phyloP scores from a whole-genome alignment of 805 yeast species.

The Hanseniaspora singularis region DNA sequence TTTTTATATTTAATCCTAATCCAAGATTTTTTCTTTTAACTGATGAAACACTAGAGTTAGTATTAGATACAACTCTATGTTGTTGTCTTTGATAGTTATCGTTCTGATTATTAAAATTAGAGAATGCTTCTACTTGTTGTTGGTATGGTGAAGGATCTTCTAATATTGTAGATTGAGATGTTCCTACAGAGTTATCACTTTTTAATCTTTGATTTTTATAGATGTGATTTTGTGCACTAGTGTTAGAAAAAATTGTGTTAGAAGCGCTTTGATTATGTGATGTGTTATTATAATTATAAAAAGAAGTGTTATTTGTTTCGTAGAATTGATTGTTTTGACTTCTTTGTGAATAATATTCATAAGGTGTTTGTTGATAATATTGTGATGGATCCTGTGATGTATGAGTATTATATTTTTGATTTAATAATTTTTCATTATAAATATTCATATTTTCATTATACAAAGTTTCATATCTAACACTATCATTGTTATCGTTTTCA shows the following conservation, averaged over 20 bases:
- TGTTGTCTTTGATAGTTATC: not conserved
- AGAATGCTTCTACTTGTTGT: not conserved
- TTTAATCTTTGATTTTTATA: conserved; percentile 14
- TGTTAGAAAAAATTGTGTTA: not conserved
- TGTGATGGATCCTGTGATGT: too few relatives aligned
- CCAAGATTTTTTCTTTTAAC: conserved; percentile 8
- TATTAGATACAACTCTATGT: not conserved
- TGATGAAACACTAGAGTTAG: not conserved
- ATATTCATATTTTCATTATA: too few relatives aligned
- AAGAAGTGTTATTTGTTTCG: not conserved
- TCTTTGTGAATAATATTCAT: not conserved
- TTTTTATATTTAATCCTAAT: not conserved
- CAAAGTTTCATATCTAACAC: too few relatives aligned
- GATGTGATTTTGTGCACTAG: too few relatives aligned
- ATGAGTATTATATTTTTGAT: too few relatives aligned
- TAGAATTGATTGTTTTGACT: not conserved
- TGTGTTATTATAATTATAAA: not conserved
- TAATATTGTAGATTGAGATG: conserved; percentile 12
- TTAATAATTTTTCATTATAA: too few relatives aligned
- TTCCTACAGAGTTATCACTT: conserved; percentile 8
- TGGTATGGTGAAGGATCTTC: conserved; percentile 11
- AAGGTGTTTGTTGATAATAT: not conserved
- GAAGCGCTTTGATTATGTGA: not conserved
- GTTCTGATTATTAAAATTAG: not conserved
- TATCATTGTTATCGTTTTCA: too few relatives aligned